Conservation (phyloP, 2,329 filamentous ascomycete genomes). For the Phialophora chinensis region DNA sequence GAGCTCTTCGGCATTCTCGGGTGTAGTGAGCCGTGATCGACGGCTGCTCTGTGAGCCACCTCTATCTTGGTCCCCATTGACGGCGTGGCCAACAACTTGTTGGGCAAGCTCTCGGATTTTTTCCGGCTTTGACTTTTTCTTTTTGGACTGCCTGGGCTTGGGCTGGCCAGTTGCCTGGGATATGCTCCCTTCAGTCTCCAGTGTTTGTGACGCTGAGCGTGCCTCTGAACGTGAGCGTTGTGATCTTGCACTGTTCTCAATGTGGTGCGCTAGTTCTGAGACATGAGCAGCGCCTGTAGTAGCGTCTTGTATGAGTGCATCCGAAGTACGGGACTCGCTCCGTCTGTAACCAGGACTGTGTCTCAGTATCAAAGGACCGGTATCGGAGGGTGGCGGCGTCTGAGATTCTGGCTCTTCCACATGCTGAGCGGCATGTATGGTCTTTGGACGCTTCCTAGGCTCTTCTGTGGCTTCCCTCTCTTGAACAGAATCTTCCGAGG, state of each 20-base stretch:
- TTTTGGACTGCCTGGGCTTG: background rate
- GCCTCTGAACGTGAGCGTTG: slow-evolving; percentile 14
- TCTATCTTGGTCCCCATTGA: slow-evolving; percentile 4
- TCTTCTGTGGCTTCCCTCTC: slow-evolving; percentile 13
- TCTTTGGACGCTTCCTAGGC: slow-evolving; percentile 34
- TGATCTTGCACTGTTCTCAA: slow-evolving; percentile 29
- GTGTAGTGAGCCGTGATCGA: slow-evolving; percentile 38
- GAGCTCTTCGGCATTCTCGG: slow-evolving; percentile 55
- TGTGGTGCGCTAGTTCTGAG: slow-evolving; percentile 36
- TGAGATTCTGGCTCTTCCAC: slow-evolving; percentile 15
- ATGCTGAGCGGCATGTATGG: slow-evolving; percentile 19
- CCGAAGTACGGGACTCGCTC: slow-evolving; percentile 35
- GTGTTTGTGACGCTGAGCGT: slow-evolving; percentile 10
- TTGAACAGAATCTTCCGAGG: slow-evolving; percentile 22
- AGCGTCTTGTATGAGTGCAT: slow-evolving; percentile 33
- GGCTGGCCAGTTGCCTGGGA: background rate
- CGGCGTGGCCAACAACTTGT: slow-evolving; percentile 29
- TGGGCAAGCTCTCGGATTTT: slow-evolving; percentile 24
- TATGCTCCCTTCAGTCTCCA: slow-evolving; percentile 13
- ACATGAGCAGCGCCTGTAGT: slow-evolving; percentile 31
- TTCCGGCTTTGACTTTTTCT: slow-evolving; percentile 16
- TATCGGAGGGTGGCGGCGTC: slow-evolving; percentile 20
- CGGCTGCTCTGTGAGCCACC: slow-evolving; percentile 5
- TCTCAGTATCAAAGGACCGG: slow-evolving; percentile 18
- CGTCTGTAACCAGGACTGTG: slow-evolving; percentile 25